Evolutionary conservation across 2,329 filamentous ascomycete species (phyloP).

Genomic region (Grosmannia serpens): DNA sequence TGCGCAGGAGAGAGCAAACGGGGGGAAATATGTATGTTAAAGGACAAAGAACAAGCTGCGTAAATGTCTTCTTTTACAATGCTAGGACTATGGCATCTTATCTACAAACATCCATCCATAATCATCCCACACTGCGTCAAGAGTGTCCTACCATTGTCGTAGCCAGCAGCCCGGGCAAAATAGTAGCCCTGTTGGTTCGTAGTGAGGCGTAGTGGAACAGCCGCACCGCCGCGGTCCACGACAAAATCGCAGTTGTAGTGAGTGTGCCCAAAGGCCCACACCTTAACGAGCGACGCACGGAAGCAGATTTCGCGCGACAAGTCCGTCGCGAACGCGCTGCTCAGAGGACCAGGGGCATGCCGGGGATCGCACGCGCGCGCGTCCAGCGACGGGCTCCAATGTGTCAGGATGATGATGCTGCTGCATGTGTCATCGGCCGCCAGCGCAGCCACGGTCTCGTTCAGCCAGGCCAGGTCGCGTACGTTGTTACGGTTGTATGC

Average conservation of each 20-base stretch:
- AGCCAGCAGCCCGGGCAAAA: slow-evolving; percentile 24
- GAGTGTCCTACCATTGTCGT: slow-evolving; percentile 18
- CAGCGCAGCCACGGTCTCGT: slow-evolving; percentile 21
- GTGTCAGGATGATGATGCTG: slow-evolving; percentile 27
- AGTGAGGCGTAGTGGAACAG: slow-evolving; percentile 17
- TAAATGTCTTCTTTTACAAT: too few species aligned
- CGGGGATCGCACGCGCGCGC: slow-evolving; percentile 21
- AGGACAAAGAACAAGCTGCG: too few species aligned
- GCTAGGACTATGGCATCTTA: too few species aligned
- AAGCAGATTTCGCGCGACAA: slow-evolving; percentile 25
- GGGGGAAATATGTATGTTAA: too few species aligned
- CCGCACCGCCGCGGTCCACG: slow-evolving; percentile 9
- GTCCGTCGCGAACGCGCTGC: slow-evolving; percentile 28
- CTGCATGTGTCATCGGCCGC: slow-evolving; percentile 8
- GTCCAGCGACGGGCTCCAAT: slow-evolving; percentile 29
- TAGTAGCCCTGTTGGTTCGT: slow-evolving; percentile 17
- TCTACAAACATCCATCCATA: too few species aligned
- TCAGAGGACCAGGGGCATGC: slow-evolving; percentile 18
- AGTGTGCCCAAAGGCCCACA: slow-evolving; percentile 39
- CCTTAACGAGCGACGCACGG: slow-evolving; percentile 20
- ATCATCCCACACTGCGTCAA: too few species aligned
- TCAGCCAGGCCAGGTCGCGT: slow-evolving; percentile 31
- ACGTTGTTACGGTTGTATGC: slow-evolving; percentile 25
- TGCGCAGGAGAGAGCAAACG: too few species aligned
- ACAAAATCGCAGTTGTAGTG: slow-evolving; percentile 32